phyloP scores from a whole-genome alignment of 306 rosid species.

The Glycyrrhiza uralensis region DNA sequence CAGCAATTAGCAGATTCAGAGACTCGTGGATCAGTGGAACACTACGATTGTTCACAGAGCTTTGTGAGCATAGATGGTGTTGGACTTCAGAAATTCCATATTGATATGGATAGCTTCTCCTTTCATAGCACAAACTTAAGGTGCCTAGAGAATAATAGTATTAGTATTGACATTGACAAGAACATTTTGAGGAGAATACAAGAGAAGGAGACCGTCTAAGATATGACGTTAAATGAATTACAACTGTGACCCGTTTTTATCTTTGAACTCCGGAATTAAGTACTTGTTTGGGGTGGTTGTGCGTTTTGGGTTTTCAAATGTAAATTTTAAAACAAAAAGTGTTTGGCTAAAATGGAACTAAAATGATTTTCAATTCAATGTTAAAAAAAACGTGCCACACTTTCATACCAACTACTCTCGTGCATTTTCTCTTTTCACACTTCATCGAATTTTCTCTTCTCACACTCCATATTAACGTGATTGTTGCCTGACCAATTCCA shows the following conservation, averaged over 20 bases:
- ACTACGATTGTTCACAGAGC: conserved; percentile 51
- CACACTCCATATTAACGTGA: too few species aligned
- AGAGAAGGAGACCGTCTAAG: conserved; percentile 22
- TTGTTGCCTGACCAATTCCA: too few species aligned
- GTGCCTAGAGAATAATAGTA: conserved; percentile 58
- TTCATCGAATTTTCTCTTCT: too few species aligned
- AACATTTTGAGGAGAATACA: conserved; percentile 21
- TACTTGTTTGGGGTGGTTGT: too few species aligned
- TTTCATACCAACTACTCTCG: too few species aligned
- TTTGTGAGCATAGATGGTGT: conserved; percentile 62
- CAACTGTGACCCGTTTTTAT: background rate
- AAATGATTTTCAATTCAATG: too few species aligned
- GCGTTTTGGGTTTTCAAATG: too few species aligned
- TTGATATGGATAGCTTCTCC: conserved; percentile 62
- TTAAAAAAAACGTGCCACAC: too few species aligned
- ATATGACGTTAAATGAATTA: conserved; percentile 7
- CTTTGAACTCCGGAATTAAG: background rate
- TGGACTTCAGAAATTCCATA: conserved; percentile 56
- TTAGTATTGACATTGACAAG: conserved; percentile 44
- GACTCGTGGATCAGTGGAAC: conserved; percentile 14
- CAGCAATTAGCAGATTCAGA: conserved; percentile 17
- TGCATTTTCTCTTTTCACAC: too few species aligned
- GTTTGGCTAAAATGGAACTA: too few species aligned
- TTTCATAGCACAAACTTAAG: conserved; percentile 52
- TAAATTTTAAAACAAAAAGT: too few species aligned